Conservation (phyloP, 768 basidiomycete genomes). For the Mycena filopes region DNA sequence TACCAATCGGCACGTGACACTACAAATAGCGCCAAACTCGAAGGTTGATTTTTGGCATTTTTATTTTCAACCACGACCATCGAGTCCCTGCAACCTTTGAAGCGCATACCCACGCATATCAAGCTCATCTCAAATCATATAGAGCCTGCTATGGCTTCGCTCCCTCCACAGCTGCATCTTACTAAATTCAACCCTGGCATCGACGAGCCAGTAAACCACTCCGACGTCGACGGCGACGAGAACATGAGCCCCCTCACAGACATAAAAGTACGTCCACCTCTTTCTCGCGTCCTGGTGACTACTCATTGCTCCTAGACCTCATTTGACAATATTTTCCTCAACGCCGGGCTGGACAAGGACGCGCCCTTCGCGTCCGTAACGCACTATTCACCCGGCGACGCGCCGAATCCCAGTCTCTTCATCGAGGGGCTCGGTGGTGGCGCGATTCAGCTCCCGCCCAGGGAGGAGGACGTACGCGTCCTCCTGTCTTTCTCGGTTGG, state of each 20-base stretch:
- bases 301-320: background rate
- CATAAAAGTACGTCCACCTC: too few species aligned
- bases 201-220: too few species aligned
- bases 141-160: too few species aligned
- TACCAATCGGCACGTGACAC: background rate
- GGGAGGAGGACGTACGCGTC: background rate
- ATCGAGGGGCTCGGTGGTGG: background rate
- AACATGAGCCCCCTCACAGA: too few species aligned
- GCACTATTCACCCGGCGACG: background rate
- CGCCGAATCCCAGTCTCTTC: background rate
- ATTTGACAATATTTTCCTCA: background rate
- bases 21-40: background rate
- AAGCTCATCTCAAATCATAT: too few species aligned
- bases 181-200: too few species aligned
- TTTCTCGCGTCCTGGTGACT: too few species aligned
- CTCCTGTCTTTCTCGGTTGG: constrained; percentile 2
- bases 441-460: constrained; percentile 1
- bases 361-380: background rate
- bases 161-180: too few species aligned
- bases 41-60: constrained; percentile 4
- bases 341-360: background rate
- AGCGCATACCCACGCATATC: too few species aligned
- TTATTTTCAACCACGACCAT: background rate
- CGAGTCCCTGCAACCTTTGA: too few species aligned
- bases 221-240: too few species aligned